Evolutionary conservation across 768 basidiomycete genomes (phyloP), one percentile per base, ranked within the genome.

Genomic region (Udeniomyces megalosporus): DNA sequence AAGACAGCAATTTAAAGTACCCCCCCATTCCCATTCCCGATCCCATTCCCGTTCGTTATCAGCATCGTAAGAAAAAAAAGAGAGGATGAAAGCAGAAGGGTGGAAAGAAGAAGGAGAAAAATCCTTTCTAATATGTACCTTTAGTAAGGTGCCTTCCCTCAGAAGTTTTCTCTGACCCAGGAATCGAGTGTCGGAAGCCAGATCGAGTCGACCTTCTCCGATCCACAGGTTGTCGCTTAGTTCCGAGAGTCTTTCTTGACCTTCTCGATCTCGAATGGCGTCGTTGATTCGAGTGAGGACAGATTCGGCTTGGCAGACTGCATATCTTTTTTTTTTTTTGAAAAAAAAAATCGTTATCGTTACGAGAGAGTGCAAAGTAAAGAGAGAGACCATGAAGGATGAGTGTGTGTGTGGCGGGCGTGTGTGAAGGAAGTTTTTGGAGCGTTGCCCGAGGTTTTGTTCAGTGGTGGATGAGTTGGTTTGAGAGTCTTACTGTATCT

Each of bases 251-350:
- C 84, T 80, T 67, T 88, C 87, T 10, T 77, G 73, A 1, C 84
- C 83, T 73, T 97, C 91, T 61, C 84, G 84, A 22, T 86, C 81
- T 4, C 92, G 79, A 29, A 97, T 86, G 2, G 82, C 78, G 70
- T 95, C 92, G 70, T 97, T 99, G 71, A 96, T 91, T 42, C 81
- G 76, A 10, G 77, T 80, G 0, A 96, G 78, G 7, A 91, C 81
- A 12, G 74, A 76, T 75, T 93, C 88, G 0, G 88, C 80, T 15
- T 77, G 80, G 8, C 78, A 12, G 34, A 63, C 58, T 6, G 62
- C 55, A 22, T 34, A 29, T 29, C 60, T 61, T 2, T 17, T 12
- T n/a, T n/a, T n/a, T n/a, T n/a, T n/a, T 4, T 1, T 53, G 73
- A 0, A 86, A 78, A 0, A 86, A 78, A 0, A 72, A 70, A 1